Conservation (phyloP, 2,329 filamentous ascomycete genomes). For the Acrodontium crateriforme region DNA sequence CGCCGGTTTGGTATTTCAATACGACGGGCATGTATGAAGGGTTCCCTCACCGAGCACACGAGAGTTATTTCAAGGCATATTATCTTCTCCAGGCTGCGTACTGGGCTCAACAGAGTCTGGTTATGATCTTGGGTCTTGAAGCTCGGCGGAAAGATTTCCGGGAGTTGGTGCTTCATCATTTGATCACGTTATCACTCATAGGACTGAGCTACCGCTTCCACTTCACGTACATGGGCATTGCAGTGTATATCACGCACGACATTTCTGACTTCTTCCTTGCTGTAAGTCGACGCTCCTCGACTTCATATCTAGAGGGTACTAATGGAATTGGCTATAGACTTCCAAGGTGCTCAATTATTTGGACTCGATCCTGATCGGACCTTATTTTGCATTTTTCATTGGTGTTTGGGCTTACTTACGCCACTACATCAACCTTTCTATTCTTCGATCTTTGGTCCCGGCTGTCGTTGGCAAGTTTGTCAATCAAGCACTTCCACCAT, state of each 20-base stretch:
- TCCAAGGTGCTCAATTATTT: conserved; percentile 89
- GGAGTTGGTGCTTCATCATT: conserved; percentile 81
- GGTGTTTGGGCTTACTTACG: conserved; percentile 77
- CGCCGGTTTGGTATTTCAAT: conserved; percentile 95
- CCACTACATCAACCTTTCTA: conserved; percentile 68
- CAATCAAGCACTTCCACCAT: too few species aligned
- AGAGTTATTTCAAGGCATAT: conserved; percentile 79
- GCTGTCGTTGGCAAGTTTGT: too few species aligned
- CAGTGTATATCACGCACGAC: conserved; percentile 89
- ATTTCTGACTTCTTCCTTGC: conserved; percentile 93
- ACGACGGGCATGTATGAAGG: conserved; percentile 77
- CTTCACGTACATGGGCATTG: conserved; percentile 87
- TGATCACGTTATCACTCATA: conserved; percentile 76
- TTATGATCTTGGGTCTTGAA: conserved; percentile 73
- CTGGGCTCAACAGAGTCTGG: conserved; percentile 90
- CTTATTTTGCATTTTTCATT: conserved; percentile 77
- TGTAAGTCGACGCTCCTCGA: conserved; percentile 37
- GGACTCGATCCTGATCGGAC: conserved; percentile 61
- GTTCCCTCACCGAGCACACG: conserved; percentile 73
- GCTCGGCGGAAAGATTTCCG: conserved; percentile 92
- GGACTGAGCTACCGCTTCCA: conserved; percentile 85
- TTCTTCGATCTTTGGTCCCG: conserved; percentile 61
- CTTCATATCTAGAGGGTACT: neutral
- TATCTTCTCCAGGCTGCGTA: conserved; percentile 90
- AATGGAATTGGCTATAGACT: conserved; percentile 39